A percentile compares a stretch with the other conserved stretches of the same genome.
These are phyloP conservation scores for Ajuga chamaepitys DNA, from an alignment of 257 asterid genomes.

Conservation along the genomic window DNA sequence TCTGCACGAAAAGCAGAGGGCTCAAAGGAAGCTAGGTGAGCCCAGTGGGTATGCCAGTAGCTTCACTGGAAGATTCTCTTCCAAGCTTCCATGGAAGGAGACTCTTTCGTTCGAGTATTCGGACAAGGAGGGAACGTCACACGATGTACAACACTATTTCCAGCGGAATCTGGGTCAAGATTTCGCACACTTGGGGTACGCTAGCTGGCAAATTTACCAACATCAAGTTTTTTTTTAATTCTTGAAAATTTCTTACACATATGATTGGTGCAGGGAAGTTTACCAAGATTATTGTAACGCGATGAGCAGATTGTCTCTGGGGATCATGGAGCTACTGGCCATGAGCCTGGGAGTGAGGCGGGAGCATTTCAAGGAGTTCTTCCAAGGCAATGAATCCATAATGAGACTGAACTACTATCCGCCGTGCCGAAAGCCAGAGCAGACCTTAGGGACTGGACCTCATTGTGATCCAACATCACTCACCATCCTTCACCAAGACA, in stretches of 20 bases:
- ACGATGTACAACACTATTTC: conserved; percentile 57
- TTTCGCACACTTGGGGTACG: conserved; percentile 53
- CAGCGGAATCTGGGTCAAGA: conserved; percentile 39
- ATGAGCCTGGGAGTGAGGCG: conserved; percentile 62
- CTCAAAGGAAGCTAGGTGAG: conserved; percentile 65
- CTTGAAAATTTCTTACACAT: too few species aligned
- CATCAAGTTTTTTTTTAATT: too few species aligned
- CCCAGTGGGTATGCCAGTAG: conserved; percentile 91
- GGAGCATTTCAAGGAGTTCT: conserved; percentile 42
- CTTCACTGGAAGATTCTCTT: conserved; percentile 77
- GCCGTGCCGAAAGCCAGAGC: conserved; percentile 71
- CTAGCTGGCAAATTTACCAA: too few species aligned
- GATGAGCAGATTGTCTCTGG: conserved; percentile 65
- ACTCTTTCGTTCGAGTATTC: conserved; percentile 75
- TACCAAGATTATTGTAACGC: conserved; percentile 66
- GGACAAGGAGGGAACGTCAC: conserved; percentile 20
- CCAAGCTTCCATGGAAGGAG: conserved; percentile 95
- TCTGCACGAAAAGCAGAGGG: conserved; percentile 47
- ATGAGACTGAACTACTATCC: conserved; percentile 92
- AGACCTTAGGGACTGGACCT: conserved; percentile 84
- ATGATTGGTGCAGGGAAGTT: conserved; percentile 33
- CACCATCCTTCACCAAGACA: conserved; percentile 92
- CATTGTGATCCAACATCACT: conserved; percentile 95
- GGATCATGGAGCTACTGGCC: conserved; percentile 82
- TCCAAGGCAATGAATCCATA: conserved; percentile 68